Conservation (phyloP, 2,329 filamentous ascomycete species). For the Zymoseptoria crescenta region DNA sequence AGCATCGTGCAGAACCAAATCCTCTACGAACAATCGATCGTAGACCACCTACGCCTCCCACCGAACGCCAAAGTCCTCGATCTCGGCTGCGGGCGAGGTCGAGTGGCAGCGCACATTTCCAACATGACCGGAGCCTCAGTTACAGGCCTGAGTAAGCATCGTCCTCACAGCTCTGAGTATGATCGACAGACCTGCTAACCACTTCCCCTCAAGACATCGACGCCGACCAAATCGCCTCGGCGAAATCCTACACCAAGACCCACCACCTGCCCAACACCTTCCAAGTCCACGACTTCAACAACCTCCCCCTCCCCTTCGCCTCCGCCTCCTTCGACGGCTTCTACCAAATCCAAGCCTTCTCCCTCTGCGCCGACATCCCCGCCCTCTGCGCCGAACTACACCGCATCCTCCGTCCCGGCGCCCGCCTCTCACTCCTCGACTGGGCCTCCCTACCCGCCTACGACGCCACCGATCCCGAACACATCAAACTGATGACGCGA, state of each 20-base stretch:
- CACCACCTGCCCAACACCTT: slow-evolving; percentile 18
- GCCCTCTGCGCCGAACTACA: slow-evolving; percentile 19
- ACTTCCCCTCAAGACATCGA: slow-evolving; percentile 16
- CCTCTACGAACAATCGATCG: slow-evolving; percentile 23
- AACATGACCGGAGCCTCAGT: slow-evolving; percentile 20
- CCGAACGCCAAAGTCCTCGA: slow-evolving; percentile 22
- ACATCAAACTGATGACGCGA: slow-evolving; percentile 19
- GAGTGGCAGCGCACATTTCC: slow-evolving; percentile 24
- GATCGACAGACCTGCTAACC: too few species aligned
- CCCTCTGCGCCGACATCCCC: slow-evolving; percentile 21
- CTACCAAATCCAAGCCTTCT: slow-evolving; percentile 28
- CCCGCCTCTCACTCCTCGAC: slow-evolving; percentile 22
- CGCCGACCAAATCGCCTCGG: slow-evolving; percentile 22
- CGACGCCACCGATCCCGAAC: slow-evolving; percentile 17
- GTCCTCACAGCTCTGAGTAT: too few species aligned
- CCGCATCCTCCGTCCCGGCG: slow-evolving; percentile 23
- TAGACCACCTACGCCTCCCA: slow-evolving; percentile 20
- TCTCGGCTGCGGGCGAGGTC: slow-evolving; percentile 25
- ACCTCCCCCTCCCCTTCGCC: slow-evolving; percentile 21
- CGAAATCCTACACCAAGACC: slow-evolving; percentile 18
- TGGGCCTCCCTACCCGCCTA: slow-evolving; percentile 24
- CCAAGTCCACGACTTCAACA: slow-evolving; percentile 22
- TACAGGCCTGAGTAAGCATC: slow-evolving; percentile 15
- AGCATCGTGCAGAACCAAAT: slow-evolving; percentile 20
- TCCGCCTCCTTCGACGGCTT: slow-evolving; percentile 23